phyloP scores from a whole-genome alignment of 208 protist genomes.

The Herpetomonas muscarum region DNA sequence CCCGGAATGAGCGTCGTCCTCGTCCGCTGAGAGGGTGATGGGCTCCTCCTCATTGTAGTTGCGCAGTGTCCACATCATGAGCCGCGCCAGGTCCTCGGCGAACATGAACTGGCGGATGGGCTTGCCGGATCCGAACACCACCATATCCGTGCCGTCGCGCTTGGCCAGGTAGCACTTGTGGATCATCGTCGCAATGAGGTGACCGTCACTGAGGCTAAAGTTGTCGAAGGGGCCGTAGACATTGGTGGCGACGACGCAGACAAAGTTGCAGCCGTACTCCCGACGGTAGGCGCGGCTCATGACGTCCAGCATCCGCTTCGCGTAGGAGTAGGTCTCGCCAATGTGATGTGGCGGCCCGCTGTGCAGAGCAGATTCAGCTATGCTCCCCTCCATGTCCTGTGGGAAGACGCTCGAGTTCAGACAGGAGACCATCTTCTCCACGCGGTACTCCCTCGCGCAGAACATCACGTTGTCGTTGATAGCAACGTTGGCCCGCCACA shows the following conservation, averaged over 20 bases:
- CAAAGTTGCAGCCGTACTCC: constrained; percentile 82
- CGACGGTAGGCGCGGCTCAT: constrained; percentile 69
- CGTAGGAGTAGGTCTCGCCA: constrained; percentile 92
- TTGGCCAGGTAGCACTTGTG: constrained; percentile 91
- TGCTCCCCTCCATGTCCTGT: constrained; percentile 92
- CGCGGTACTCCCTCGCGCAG: constrained; percentile 38
- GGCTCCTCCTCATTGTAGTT: constrained; percentile 80
- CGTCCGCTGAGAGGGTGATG: constrained; percentile 87
- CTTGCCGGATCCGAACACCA: constrained; percentile 86
- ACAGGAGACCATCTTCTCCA: constrained; percentile 11
- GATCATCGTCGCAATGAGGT: constrained; percentile 92
- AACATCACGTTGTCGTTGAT: constrained; percentile 94
- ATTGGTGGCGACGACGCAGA: constrained; percentile 94
- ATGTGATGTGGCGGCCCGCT: constrained; percentile 85
- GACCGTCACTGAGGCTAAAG: constrained; percentile 72
- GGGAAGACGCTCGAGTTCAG: constrained; percentile 89
- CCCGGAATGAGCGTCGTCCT: constrained; percentile 74
- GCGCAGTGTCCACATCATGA: constrained; percentile 77
- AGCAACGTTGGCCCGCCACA: constrained; percentile 37
- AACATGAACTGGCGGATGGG: constrained; percentile 95
- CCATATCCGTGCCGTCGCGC: constrained; percentile 57
- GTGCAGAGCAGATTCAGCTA: constrained; percentile 91
- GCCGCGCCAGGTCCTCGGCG: constrained; percentile 57
- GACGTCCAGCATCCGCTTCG: constrained; percentile 95
- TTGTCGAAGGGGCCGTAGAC: constrained; percentile 93